Conservation (phyloP, 768 basidiomycete genomes). For the Serendipita vermifera region DNA sequence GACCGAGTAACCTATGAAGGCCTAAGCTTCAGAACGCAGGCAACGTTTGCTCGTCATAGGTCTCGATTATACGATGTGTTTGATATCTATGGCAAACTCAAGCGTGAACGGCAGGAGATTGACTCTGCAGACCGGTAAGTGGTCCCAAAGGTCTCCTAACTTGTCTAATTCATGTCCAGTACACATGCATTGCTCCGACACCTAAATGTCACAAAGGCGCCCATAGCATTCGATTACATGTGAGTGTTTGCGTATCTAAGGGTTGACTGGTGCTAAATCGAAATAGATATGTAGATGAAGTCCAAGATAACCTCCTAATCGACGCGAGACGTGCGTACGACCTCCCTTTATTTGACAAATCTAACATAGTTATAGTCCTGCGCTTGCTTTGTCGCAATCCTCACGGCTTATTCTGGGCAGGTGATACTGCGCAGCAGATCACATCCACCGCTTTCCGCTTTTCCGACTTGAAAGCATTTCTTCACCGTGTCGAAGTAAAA, state of each 20-base stretch:
- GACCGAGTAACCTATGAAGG: conserved; percentile 31
- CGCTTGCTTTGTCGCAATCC: conserved; percentile 49
- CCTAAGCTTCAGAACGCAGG: conserved; percentile 40
- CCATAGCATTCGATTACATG: conserved; percentile 8
- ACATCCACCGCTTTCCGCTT: conserved; percentile 64
- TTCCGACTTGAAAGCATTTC: conserved; percentile 53
- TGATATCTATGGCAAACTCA: conserved; percentile 35
- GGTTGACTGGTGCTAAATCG: not conserved
- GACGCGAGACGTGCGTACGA: conserved; percentile 41
- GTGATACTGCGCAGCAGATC: conserved; percentile 70
- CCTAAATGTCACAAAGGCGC: conserved; percentile 23
- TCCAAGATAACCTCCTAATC: conserved; percentile 57
- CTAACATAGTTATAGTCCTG: conserved; percentile 34
- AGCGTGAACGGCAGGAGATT: conserved; percentile 29
- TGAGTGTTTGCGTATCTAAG: not conserved
- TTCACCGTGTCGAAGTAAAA: conserved; percentile 47
- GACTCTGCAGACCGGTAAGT: conserved; percentile 50
- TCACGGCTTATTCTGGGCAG: conserved; percentile 63
- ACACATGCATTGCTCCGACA: conserved; percentile 36
- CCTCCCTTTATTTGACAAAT: not conserved
- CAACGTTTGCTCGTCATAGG: conserved; percentile 41
- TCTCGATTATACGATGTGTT: conserved; percentile 42
- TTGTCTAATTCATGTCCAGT: conserved; percentile 22
- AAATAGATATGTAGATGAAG: conserved; percentile 59
- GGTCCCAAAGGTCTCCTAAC: not conserved